Base-by-base conservation (phyloP, 768 basidiomycete genomes). In the Lepiota brunneoincarnata region DNA sequence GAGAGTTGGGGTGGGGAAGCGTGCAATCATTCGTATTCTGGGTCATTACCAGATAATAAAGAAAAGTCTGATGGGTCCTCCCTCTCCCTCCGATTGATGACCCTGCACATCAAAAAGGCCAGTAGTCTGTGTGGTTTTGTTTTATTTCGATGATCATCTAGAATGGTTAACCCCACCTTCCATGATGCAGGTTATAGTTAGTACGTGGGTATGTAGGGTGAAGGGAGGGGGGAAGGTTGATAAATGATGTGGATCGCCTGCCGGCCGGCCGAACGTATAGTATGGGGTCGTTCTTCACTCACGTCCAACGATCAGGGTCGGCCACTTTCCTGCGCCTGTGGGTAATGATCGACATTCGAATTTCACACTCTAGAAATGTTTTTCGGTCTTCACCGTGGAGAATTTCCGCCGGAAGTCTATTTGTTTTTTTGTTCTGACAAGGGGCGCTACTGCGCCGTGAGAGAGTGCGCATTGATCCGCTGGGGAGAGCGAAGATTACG, bases 351-450 rank as follows among this genome's bases (percentile, higher is more conserved):
- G 38, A 12, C 17, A 41, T 50, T 40, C 26, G n/a, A n/a, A 17
- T 26, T 26, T 39, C 21, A 26, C 11, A 26, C 39, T 50, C 38
- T 20, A 17, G 24, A 40, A 28, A 40, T 31, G 24, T 40, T n/a
- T n/a, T 41, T 40, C 49, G 49, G 49, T 28, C 26, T 41, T 50
- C 49, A 18, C 49, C 49, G 49, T 18, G 17, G 28, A 50, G 36
- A 24, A 50, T 50, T 15, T 50, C 49, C 49, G 49, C 49, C 49
- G 49, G 24, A 39, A 17, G 38, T 31, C 37, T 28, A 41, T 31
- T 2, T 23, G 11, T 26, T 41, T 38, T 17, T 31, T 2, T 23
- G 11, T 26, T 41, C 24, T 17, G 38, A 26, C 31, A 23, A n/a
- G 11, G 24, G 38, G 45, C 18, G 4, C 31, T 4, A 34, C 40